These are phyloP conservation scores for Backusella macrospora DNA, from an alignment of 192 early-diverging fungal species.

Conservation along the genomic window DNA sequence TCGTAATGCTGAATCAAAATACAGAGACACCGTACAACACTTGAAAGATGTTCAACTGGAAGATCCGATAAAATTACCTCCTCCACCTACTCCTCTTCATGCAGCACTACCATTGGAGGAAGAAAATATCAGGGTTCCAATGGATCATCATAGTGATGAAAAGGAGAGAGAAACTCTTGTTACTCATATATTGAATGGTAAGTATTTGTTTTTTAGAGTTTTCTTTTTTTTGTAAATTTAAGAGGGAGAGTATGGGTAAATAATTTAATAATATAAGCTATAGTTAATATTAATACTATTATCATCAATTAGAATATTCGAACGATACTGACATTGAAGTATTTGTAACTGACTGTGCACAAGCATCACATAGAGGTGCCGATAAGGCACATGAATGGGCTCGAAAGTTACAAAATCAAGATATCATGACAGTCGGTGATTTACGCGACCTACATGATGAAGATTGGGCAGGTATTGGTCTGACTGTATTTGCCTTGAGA, in stretches of 20 bases:
- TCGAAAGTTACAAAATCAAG: conserved; percentile 69
- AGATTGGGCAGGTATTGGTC: conserved; percentile 69
- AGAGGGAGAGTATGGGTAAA: no score
- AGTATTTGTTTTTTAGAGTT: neutral
- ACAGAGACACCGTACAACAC: conserved; percentile 26
- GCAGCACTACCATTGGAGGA: neutral
- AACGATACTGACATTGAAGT: conserved; percentile 70
- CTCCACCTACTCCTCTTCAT: conserved; percentile 17
- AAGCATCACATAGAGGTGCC: conserved; percentile 61
- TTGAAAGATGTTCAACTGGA: conserved; percentile 22
- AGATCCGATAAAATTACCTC: neutral
- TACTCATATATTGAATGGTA: neutral
- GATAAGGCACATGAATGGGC: conserved; percentile 82
- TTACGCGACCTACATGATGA: conserved; percentile 72
- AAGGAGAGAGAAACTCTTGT: conserved; percentile 2
- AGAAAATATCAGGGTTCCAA: neutral
- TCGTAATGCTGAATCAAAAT: conserved; percentile 19
- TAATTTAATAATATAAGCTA: no score
- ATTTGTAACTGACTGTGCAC: conserved; percentile 68
- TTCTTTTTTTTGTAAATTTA: no score
- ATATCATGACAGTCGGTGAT: conserved; percentile 82
- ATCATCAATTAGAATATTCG: conserved; percentile 31
- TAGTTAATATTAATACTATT: no score
- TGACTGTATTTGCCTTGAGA: conserved; percentile 60
- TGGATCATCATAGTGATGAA: neutral